Conservation (phyloP, 169 alveolate species). For the Plasmodium billcollinsi region DNA sequence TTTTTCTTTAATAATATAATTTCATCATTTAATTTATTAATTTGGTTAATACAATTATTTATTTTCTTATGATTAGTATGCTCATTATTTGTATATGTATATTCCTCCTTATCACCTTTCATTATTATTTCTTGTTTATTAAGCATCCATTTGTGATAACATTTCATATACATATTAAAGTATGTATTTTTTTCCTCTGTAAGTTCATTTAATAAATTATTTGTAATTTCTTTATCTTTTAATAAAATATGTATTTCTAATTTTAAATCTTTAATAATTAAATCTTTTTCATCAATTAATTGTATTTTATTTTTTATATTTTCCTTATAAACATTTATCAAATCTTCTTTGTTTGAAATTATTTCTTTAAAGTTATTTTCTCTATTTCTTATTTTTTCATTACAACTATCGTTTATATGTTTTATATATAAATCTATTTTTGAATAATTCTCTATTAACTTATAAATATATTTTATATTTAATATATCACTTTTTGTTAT, state of each 20-base stretch:
- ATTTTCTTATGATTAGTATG: constrained; percentile 3
- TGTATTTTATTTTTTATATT: not conserved
- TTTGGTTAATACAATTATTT: constrained; percentile 19
- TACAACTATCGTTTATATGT: not conserved
- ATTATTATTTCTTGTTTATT: not conserved
- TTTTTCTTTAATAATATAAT: constrained; percentile 13
- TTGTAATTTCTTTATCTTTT: constrained; percentile 9
- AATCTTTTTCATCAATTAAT: not conserved
- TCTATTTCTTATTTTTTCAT: not conserved
- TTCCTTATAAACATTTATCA: constrained; percentile 1
- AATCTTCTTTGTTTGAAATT: not conserved
- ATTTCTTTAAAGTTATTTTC: not conserved
- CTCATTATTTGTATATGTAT: not conserved
- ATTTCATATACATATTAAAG: constrained; percentile 2
- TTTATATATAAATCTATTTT: constrained; percentile 19
- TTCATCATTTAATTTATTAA: constrained; percentile 24
- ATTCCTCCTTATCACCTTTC: not conserved
- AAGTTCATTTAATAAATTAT: constrained; percentile 1
- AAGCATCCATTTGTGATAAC: not conserved
- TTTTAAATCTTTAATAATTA: constrained; percentile 8
- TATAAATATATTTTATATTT: constrained; percentile 13
- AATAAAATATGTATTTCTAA: not conserved
- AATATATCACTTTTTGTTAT: not conserved
- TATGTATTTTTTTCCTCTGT: not conserved
- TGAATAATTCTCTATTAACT: constrained; percentile 22